phyloP scores from a whole-genome alignment of 2,329 filamentous ascomycete species.

The Aspergillus sp. region DNA sequence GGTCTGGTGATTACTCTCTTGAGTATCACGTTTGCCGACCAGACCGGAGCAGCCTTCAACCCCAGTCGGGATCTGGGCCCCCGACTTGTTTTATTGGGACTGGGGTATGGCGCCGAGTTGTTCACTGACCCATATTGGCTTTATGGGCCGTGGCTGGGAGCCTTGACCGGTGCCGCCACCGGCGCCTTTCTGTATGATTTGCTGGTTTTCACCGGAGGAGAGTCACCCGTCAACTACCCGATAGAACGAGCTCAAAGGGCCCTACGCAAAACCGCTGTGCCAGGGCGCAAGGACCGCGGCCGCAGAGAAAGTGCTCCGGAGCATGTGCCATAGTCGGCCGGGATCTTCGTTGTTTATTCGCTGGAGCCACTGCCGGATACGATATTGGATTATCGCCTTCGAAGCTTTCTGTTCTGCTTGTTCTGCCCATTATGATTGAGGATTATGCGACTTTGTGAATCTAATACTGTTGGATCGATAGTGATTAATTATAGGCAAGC shows the following conservation, averaged over 20 bases:
- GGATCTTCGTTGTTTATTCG: too few species aligned
- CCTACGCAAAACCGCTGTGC: neutral
- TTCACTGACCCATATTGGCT: conserved; percentile 49
- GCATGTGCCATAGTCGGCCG: neutral
- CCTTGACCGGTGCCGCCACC: conserved; percentile 39
- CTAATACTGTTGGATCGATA: too few species aligned
- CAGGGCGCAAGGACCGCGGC: neutral
- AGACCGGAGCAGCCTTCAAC: conserved; percentile 51
- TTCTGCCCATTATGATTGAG: too few species aligned
- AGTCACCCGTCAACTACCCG: conserved; percentile 53
- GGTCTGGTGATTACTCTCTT: conserved; percentile 42
- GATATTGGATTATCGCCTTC: too few species aligned
- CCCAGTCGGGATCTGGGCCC: conserved; percentile 53
- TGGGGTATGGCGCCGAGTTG: conserved; percentile 46
- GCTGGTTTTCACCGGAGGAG: conserved; percentile 52
- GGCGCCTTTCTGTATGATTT: conserved; percentile 53
- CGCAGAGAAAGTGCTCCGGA: neutral
- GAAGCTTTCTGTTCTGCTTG: too few species aligned
- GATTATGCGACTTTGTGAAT: too few species aligned
- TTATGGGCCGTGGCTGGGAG: conserved; percentile 45
- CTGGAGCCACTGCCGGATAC: too few species aligned
- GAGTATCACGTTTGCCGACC: conserved; percentile 43
- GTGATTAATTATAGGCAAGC: too few species aligned
- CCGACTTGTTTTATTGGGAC: conserved; percentile 44
- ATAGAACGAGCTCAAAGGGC: conserved; percentile 43